Evolutionary conservation across 1,139 yeast genomes (phyloP), one percentile per base, ranked within the genome.

Genomic region (Pneumocystis wakefieldiae): DNA sequence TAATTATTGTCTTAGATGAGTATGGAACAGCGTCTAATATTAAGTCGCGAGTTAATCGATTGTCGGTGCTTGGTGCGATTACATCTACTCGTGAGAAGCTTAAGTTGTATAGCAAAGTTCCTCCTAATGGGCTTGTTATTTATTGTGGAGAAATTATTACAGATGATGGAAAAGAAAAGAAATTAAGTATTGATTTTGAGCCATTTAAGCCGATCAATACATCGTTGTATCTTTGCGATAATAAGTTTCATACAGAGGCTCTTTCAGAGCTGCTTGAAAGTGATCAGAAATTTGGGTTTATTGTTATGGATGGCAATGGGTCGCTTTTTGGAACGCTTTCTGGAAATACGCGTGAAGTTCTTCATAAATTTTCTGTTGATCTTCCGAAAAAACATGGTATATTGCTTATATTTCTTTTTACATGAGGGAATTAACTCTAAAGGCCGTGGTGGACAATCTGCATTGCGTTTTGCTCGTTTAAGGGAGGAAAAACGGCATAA

Each of bases 361-460:
- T 92, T 73, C 96, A 92, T 77, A 92, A 92, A 76, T 92, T 92
- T 77, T 86, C 96, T 2, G 98, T 92, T 66, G 98, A 92, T 76
- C 81, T 92, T 73, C 98, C 98, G 70, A 92, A 92, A 80, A 92
- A 92, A 87, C 98, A 92, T 80, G 98, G 55, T 48, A 48, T 48
- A 48, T 48, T 48, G n/a, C 14, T 19, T 17, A 17, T 17, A 12
- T 48, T 48, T 3, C 17, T 19, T 48, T 48, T 2, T 24, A 12
- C 12, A 3, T 24, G 24, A 48, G 4, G 4, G 28, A 24, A 24
- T 29, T 48, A 24, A 48, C 2, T 24, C 10, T 48, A 48, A 48
- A 48, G 55, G 98, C 72, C 87, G 98, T 82, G 98, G 98, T 87
- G 98, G 98, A 86, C 98, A 92, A 80, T 92, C 98, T 67, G 98